These are phyloP conservation scores for Penicillium cosmopolitanum DNA, from an alignment of 495 filamentous ascomycete genomes.

Conservation along the genomic window DNA sequence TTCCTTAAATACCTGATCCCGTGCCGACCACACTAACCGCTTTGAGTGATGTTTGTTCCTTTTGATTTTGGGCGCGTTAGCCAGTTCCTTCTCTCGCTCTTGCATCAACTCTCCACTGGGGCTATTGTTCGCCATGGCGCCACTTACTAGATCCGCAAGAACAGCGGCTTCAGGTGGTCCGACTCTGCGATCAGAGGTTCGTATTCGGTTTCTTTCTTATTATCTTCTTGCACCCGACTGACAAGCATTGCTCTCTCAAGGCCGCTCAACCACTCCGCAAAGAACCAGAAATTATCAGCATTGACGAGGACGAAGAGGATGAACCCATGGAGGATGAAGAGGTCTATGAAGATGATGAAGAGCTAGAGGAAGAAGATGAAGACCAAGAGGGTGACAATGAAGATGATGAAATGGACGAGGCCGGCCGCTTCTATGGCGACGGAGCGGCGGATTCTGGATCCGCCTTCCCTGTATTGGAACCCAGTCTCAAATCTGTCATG, in stretches of 20 bases:
- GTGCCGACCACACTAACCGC: slow-evolving; percentile 32
- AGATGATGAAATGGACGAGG: slow-evolving; percentile 15
- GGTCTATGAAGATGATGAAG: slow-evolving; percentile 27
- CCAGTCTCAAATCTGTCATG: slow-evolving; percentile 22
- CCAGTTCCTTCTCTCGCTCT: slow-evolving; percentile 17
- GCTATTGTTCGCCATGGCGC: slow-evolving; percentile 28
- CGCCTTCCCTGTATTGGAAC: slow-evolving; percentile 23
- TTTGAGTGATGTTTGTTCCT: no score
- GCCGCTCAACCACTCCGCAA: slow-evolving; percentile 27
- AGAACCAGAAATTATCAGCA: slow-evolving; percentile 44
- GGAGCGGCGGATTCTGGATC: slow-evolving; percentile 24
- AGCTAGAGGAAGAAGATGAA: slow-evolving; percentile 30
- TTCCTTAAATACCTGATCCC: slow-evolving; percentile 30
- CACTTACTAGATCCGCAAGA: slow-evolving; percentile 32
- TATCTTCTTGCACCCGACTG: slow-evolving; percentile 12
- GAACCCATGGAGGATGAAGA: slow-evolving; percentile 34
- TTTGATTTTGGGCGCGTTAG: no score
- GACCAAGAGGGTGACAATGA: slow-evolving; percentile 23
- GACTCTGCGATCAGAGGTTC: slow-evolving; percentile 22
- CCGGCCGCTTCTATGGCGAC: slow-evolving; percentile 21
- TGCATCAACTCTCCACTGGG: slow-evolving; percentile 18
- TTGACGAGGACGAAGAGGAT: slow-evolving; percentile 43
- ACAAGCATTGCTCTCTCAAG: slow-evolving; percentile 33
- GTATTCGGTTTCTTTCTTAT: slow-evolving; percentile 1
- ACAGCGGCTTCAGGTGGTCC: slow-evolving; percentile 12